A percentile compares a stretch with the other conserved stretches of the same genome.
These are phyloP conservation scores for Pseudogymnoascus sp. DNA, from an alignment of 2,329 filamentous ascomycete genomes.

Conservation along the genomic window DNA sequence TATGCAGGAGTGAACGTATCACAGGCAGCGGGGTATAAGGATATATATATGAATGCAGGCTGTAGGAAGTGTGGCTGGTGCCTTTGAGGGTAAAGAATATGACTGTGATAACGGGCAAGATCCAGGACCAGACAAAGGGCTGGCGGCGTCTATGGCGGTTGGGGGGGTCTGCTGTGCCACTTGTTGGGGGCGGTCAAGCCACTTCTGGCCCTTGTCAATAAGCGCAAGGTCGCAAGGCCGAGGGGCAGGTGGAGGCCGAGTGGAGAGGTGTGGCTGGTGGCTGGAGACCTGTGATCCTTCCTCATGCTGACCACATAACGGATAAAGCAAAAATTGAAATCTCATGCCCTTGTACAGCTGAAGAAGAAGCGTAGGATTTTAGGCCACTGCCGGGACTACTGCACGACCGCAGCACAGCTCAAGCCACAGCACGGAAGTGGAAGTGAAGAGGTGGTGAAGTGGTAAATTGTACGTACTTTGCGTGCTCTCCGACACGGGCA, in stretches of 20 bases:
- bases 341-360: neutral
- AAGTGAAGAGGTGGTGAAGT: neutral
- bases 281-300: neutral
- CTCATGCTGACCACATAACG: neutral
- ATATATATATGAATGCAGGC: neutral
- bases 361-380: neutral
- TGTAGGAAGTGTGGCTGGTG: conserved; percentile 1
- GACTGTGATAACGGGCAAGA: conserved; percentile 2
- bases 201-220: neutral
- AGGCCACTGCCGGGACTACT: neutral
- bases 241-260: neutral
- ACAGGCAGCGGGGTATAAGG: neutral
- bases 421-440: neutral
- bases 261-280: neutral
- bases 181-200: neutral
- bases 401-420: neutral
- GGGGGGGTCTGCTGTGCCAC: neutral
- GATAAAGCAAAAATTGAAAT: neutral
- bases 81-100: neutral
- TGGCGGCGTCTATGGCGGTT: conserved; percentile 7
- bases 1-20: neutral
- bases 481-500: neutral
- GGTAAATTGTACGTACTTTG: neutral
- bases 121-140: neutral
- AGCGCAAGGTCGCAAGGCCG: neutral